phyloP scores from a whole-genome alignment of 2,329 filamentous ascomycete species.

The Colletotrichum costaricense region DNA sequence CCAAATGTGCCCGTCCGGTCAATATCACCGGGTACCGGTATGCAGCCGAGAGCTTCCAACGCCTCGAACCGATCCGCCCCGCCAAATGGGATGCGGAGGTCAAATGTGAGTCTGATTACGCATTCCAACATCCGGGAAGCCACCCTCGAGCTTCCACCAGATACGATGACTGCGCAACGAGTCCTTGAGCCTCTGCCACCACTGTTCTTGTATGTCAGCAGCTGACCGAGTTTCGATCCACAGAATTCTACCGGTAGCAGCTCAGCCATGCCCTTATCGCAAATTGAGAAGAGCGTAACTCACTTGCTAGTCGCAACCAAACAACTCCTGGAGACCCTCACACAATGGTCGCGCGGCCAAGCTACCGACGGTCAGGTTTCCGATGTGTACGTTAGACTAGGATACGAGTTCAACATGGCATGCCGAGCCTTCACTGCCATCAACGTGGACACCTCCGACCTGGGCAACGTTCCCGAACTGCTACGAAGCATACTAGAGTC shows the following conservation, averaged over 20 bases:
- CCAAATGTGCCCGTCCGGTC: constrained; percentile 65
- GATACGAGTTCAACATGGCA: constrained; percentile 99
- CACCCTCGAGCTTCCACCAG: neutral
- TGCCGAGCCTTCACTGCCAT: constrained; percentile 97
- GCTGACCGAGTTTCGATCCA: constrained; percentile 30
- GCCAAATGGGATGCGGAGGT: constrained; percentile 56
- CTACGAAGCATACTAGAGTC: constrained; percentile 92
- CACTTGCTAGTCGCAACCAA: constrained; percentile 98
- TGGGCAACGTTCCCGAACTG: constrained; percentile 94
- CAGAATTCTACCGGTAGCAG: constrained; percentile 51
- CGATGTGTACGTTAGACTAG: constrained; percentile 95
- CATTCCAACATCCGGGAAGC: neutral
- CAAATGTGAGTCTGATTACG: constrained; percentile 64
- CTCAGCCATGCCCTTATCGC: constrained; percentile 83
- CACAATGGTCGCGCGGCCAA: constrained; percentile 94
- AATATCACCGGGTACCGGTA: constrained; percentile 68
- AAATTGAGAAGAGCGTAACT: constrained; percentile 99
- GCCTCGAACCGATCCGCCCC: constrained; percentile 72
- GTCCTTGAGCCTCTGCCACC: neutral
- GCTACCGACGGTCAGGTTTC: constrained; percentile 96
- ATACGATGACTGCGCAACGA: neutral
- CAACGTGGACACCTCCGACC: constrained; percentile 92
- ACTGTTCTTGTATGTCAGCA: neutral
- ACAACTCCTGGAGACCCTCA: constrained; percentile 95
- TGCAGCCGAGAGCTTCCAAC: constrained; percentile 73